Conservation (phyloP, 345 rosid genomes). For the Corchorus capsularis region DNA sequence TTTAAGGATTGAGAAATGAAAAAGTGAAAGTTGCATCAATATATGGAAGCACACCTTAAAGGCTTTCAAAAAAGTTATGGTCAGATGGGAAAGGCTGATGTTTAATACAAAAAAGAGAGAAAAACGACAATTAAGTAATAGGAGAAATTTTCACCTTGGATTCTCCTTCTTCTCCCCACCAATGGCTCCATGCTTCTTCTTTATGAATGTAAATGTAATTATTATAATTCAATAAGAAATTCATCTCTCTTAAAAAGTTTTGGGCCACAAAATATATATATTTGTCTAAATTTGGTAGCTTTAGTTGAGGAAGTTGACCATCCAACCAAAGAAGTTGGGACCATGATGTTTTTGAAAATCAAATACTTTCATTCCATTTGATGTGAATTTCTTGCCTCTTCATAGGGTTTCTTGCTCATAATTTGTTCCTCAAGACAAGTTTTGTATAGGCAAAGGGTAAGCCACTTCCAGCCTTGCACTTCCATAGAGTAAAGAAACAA, state of each 20-base stretch:
- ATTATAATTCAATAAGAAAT: slow-evolving; percentile 11
- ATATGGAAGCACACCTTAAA: slow-evolving; percentile 20
- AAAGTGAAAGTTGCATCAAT: slow-evolving; percentile 20
- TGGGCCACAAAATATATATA: slow-evolving; percentile 12
- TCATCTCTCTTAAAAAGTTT: neutral
- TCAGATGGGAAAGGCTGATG: slow-evolving; percentile 7
- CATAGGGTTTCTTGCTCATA: neutral
- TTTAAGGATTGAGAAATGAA: slow-evolving; percentile 2
- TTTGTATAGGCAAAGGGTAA: neutral
- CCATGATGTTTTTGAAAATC: slow-evolving; percentile 8
- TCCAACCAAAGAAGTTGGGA: slow-evolving; percentile 26
- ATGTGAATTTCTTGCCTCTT: neutral
- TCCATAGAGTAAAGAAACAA: neutral
- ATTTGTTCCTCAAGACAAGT: neutral
- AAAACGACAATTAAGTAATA: neutral
- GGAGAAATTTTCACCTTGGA: slow-evolving; percentile 31
- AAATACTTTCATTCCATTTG: neutral
- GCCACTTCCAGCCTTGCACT: neutral
- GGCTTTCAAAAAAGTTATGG: slow-evolving; percentile 17
- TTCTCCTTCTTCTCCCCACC: slow-evolving; percentile 27
- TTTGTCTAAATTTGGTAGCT: slow-evolving; percentile 20
- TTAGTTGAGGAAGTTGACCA: slow-evolving; percentile 30
- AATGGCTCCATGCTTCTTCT: slow-evolving; percentile 9
- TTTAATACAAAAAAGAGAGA: neutral
- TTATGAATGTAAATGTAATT: neutral